These are phyloP conservation scores for Paraphaeosphaeria minitans DNA, from an alignment of 2,329 filamentous ascomycete genomes.

Conservation along the genomic window DNA sequence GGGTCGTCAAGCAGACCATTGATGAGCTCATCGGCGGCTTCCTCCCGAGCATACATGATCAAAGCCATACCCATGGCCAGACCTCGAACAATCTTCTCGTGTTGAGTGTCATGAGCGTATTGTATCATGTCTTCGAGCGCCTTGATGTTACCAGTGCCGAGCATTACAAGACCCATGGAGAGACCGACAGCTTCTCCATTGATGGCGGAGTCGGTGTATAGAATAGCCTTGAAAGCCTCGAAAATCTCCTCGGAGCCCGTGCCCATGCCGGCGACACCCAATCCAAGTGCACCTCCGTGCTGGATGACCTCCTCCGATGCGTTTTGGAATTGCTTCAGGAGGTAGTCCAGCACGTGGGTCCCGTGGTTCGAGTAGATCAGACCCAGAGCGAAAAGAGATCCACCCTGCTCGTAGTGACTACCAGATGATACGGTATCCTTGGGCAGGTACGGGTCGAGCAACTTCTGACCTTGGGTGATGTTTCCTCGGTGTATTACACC, in stretches of 20 bases:
- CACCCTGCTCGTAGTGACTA: slow-evolving; percentile 94
- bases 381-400: slow-evolving; percentile 92
- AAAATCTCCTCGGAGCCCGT: slow-evolving; percentile 90
- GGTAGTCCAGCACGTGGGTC: slow-evolving; percentile 81
- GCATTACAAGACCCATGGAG: slow-evolving; percentile 96
- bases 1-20: slow-evolving; percentile 91
- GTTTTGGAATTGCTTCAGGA: slow-evolving; percentile 74
- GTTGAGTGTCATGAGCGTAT: slow-evolving; percentile 96
- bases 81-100: slow-evolving; percentile 98
- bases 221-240: slow-evolving; percentile 83
- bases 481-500: slow-evolving; percentile 98
- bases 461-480: slow-evolving; percentile 87
- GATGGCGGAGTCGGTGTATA: slow-evolving; percentile 92
- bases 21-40: slow-evolving; percentile 92
- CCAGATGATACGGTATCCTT: slow-evolving; percentile 73
- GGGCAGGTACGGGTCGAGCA: slow-evolving; percentile 93
- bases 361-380: slow-evolving; percentile 98
- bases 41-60: slow-evolving; percentile 97
- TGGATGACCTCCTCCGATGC: slow-evolving; percentile 92
- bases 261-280: slow-evolving; percentile 97
- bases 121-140: slow-evolving; percentile 96
- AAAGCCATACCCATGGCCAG: slow-evolving; percentile 95
- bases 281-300: slow-evolving; percentile 90
- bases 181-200: slow-evolving; percentile 97
- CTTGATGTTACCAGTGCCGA: slow-evolving; percentile 94